Base-by-base conservation (phyloP, 768 basidiomycete genomes). In the Kwoniella bestiolae region DNA sequence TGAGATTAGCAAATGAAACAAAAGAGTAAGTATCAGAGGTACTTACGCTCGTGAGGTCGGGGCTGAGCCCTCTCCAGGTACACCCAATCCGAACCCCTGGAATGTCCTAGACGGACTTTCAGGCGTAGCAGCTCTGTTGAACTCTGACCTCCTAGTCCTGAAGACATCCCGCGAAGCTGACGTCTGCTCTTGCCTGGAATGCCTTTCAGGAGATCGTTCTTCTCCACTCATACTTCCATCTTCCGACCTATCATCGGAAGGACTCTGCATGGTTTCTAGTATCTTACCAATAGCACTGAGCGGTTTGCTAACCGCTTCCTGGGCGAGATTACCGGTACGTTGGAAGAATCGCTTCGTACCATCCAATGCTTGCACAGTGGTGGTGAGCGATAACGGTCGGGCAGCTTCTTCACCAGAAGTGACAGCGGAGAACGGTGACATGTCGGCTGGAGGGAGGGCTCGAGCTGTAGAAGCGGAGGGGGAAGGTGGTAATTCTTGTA, bases 231-330 rank as follows among this genome's bases (percentile, higher is more conserved):
- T 38, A 56, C 55, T 50, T 11, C 66, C 69, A 63, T 55, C 46
- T 74, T 50, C 68, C 21, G 58, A 64, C 35, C 92, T 91, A 66
- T 85, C 90, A 79, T 89, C 88, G 0, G 86, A 86, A 35, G 86
- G 85, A 72, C 91, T 90, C 11, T 93, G 82, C 0, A 91, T 92
- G 49, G 91, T 91, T 66, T 86, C 90, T 78, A 95, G 89, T 66
- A 96, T 93, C 56, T 90, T 87, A 18, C 92, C 86, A 56, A 96
- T 90, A 1, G 93, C 91, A 68, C 84, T 91, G n/a, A 96, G 85
- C 3, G 93, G 93, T 78, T 92, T 93, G 7, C 90, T 92, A 62
- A 95, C 89, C 0, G 87, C 90, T 49, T 81, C 80, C 31, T 74
- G 70, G 8, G 79, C 80, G 28, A 79, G 60, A 76, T 93, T 91